Evolutionary conservation across 495 filamentous ascomycete genomes (phyloP).

Genomic region (Pseudoneurospora amorphoporcata): DNA sequence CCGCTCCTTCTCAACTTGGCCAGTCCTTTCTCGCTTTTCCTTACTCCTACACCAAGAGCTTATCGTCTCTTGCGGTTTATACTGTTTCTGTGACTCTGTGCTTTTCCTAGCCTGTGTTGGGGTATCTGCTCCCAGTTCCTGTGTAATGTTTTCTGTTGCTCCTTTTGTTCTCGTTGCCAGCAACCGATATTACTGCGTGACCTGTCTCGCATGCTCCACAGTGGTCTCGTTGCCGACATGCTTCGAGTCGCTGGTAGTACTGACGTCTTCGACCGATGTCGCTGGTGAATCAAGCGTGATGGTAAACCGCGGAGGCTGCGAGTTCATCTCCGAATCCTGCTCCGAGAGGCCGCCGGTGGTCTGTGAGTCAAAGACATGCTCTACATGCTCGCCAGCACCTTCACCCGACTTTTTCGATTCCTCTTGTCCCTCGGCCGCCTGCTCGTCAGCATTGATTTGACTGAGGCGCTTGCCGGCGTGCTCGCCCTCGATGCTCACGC

Average conservation of each 20-base stretch:
- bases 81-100: neutral
- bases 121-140: neutral
- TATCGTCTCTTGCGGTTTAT: neutral
- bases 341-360: neutral
- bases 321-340: constrained; percentile 2
- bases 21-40: neutral
- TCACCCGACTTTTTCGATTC: neutral
- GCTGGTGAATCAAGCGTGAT: constrained; percentile 33
- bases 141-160: neutral
- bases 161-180: neutral
- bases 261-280: constrained; percentile 5
- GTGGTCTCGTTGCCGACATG: constrained; percentile 25
- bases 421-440: constrained; percentile 2
- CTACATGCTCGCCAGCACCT: neutral
- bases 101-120: neutral
- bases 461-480: constrained; percentile 21
- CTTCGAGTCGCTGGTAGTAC: constrained; percentile 23
- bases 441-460: constrained; percentile 15
- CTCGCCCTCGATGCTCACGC: constrained; percentile 37
- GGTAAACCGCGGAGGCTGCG: constrained; percentile 23
- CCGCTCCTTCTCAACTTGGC: neutral
- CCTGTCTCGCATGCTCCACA: constrained; percentile 18
- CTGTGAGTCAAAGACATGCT: neutral
- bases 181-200: constrained; percentile 22
- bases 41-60: neutral